A percentile compares a stretch with the other conserved stretches of the same genome.
Conservation (phyloP, 169 alveolate genomes). For the Plasmodium adleri region DNA sequence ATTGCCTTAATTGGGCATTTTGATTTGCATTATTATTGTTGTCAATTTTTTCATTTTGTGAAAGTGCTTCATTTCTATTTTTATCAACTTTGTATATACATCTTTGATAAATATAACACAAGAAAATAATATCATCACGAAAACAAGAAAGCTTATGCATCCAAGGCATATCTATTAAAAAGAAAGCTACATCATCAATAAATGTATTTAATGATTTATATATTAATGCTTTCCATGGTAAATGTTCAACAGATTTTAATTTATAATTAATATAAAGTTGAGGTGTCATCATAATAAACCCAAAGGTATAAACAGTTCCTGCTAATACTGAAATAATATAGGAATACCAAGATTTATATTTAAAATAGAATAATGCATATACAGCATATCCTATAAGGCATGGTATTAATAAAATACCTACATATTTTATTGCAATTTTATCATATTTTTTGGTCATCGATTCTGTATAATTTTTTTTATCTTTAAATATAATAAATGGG, state of each 20-base stretch:
- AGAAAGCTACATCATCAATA: slow-evolving; percentile 98
- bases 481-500: slow-evolving; percentile 88
- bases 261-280: slow-evolving; percentile 98
- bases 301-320: slow-evolving; percentile 93
- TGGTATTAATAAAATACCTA: slow-evolving; percentile 91
- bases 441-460: slow-evolving; percentile 94
- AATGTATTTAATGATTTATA: slow-evolving; percentile 97
- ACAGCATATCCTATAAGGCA: slow-evolving; percentile 92
- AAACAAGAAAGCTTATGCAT: slow-evolving; percentile 97
- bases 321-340: slow-evolving; percentile 94
- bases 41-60: slow-evolving; percentile 6
- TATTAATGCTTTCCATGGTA: slow-evolving; percentile 98
- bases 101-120: slow-evolving; percentile 96
- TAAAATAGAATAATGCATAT: slow-evolving; percentile 91
- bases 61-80: slow-evolving; percentile 22
- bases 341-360: slow-evolving; percentile 96
- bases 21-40: slow-evolving; percentile 4
- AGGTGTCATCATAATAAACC: slow-evolving; percentile 97
- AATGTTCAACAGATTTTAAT: slow-evolving; percentile 98
- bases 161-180: slow-evolving; percentile 98
- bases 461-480: slow-evolving; percentile 87
- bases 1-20: not conserved
- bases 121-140: slow-evolving; percentile 98
- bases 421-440: slow-evolving; percentile 91
- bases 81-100: slow-evolving; percentile 92